These are phyloP conservation scores for Flaveria sonorensis DNA, from an alignment of 129 eudicot species.

Conservation along the genomic window DNA sequence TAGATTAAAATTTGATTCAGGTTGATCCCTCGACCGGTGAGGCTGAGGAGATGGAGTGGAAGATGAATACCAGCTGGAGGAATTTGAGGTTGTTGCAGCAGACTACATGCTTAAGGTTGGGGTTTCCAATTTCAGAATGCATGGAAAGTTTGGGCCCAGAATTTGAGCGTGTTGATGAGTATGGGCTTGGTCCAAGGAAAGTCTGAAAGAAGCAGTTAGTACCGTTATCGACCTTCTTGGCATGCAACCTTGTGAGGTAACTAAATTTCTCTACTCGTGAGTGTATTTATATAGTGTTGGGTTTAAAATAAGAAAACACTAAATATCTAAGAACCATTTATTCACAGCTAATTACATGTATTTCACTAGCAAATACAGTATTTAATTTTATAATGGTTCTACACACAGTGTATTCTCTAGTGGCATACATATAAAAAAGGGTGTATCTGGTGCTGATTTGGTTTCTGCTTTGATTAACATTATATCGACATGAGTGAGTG, in stretches of 20 bases:
- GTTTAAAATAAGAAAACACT: neutral
- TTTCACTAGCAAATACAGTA: too few relatives aligned
- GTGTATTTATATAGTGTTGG: neutral
- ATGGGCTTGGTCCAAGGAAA: slow-evolving; percentile 95
- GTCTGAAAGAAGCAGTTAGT: slow-evolving; percentile 82
- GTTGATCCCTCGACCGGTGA: slow-evolving; percentile 98
- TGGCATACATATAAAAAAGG: too few relatives aligned
- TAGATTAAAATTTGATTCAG: slow-evolving; percentile 33
- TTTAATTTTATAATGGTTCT: too few relatives aligned
- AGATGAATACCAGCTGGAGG: slow-evolving; percentile 93
- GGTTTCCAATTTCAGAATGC: slow-evolving; percentile 90
- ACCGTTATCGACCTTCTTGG: slow-evolving; percentile 86
- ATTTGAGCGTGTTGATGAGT: slow-evolving; percentile 82
- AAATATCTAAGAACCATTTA: too few relatives aligned
- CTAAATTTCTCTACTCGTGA: neutral
- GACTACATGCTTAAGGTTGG: slow-evolving; percentile 91
- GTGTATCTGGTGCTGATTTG: too few relatives aligned
- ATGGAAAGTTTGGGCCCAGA: slow-evolving; percentile 88
- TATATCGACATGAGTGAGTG: too few relatives aligned
- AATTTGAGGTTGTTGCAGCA: slow-evolving; percentile 84
- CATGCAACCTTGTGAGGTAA: slow-evolving; percentile 97
- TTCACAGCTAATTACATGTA: too few relatives aligned
- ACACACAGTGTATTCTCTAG: too few relatives aligned
- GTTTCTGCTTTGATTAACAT: too few relatives aligned
- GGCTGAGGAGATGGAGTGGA: slow-evolving; percentile 95